Base-by-base conservation (phyloP, 768 basidiomycete species). In the Lactifluus pinguis region DNA sequence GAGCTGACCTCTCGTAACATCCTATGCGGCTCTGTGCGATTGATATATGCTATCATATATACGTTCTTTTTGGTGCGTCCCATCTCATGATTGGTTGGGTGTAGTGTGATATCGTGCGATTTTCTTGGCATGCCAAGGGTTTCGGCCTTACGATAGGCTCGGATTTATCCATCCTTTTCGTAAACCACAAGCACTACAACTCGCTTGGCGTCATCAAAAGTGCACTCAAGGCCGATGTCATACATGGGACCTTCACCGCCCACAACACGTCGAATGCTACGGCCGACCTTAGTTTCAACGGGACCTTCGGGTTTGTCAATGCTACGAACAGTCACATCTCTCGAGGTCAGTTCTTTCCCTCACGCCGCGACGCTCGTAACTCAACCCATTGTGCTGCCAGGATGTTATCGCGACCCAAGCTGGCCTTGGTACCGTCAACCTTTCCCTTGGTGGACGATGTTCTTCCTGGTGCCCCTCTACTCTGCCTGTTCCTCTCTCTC, bases 1-100 rank as follows among this genome's bases (percentile, higher is more conserved):
- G 90, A 92, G 70, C 74, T 92, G 60, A 89, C 88, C 70, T 91
- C 89, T 14, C 82, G 81, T 68, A 92, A 88, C 67, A 79, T 91
- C 41, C 81, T 91, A 56, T 88, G 87, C 65, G 90, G 89, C 32
- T 86, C 87, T 21, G 89, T 92, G 38, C 77, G 89, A 63, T 83
- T 92, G 71, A 87, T 92, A 32, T 92, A 90, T 67, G 89, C 90
- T 14, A 86, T 90, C 61, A 90, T 92, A 47, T 92, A 92, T 68
- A 90, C 89, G 0, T 75, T 92, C 48, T 91, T 91, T 70, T 73
- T 92, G 67, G 87, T 86, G 68, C 61, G 79, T 49, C 11, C 29
- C 8, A 14, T n/a, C 36, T 47, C 60, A 8, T 17, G 14, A 34
- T 41, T 32, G 36, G 8, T 29, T 42, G 11, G 21, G 49, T 25